Evolutionary conservation across 768 basidiomycete genomes (phyloP), one percentile per base, ranked within the genome.

Genomic region (Xerocomellus chrysenteron): DNA sequence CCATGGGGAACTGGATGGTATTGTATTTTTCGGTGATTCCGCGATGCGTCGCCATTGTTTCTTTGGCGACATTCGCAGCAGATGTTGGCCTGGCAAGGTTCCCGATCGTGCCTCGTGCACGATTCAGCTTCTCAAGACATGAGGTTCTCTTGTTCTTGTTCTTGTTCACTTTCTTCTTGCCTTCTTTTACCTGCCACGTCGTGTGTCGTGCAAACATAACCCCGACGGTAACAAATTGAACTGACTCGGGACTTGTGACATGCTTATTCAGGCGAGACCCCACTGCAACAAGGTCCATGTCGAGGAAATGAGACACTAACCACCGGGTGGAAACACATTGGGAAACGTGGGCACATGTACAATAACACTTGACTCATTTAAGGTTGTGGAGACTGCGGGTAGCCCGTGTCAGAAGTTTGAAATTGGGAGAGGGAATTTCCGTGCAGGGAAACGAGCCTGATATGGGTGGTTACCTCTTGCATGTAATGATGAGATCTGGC

Each of bases 291-390:
- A 63, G 63, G 56, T 37, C 58, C 56, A 61, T 52, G 58, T 60
- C 66, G 67, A 64, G 61, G 55, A 68, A 45, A 55, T 57, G 56
- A 60, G 67, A 59, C 57, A 54, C 42, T 26, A 30, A 30, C 44
- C 10, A 36, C 13, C 16, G 45, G 47, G 24, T 43, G 50, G 49
- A 11, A 35, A 51, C 53, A 52, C 42, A 58, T 50, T 47, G 52
- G 66, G 57, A 35, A 54, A 37, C 17, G 43, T 21, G 28, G 44
- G 37, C 63, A 55, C 58, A 61, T 49, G 50, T 1, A 39, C 54
- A 45, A 41, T 47, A 42, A 50, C 21, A 45, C 37, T 65, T 44
- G 47, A 55, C 47, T 44, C 39, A 32, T 10, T 54, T 49, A 55
- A 64, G 59, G 59, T 58, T 63, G 61, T 66, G 61, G 53, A 42